These are phyloP conservation scores for Haplosporangium gracile DNA, from an alignment of 192 early-diverging fungal genomes.

Conservation along the genomic window DNA sequence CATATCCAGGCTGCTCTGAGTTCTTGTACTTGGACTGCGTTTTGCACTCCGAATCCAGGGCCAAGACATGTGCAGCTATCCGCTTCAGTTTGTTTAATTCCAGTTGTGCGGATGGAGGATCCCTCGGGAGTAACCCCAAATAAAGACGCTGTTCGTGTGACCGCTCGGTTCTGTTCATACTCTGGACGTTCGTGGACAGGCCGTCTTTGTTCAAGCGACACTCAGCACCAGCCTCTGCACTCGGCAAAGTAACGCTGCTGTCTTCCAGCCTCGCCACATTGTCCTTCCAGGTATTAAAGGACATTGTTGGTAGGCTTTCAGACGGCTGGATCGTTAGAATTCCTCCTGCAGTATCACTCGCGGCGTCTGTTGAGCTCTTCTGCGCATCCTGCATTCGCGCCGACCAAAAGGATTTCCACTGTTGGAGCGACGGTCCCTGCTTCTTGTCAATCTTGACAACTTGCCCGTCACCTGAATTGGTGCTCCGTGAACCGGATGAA, in stretches of 20 bases:
- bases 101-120: not conserved
- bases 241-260: slow-evolving; percentile 20
- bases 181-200: not conserved
- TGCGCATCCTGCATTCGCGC: slow-evolving; percentile 7
- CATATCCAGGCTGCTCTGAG: slow-evolving; percentile 36
- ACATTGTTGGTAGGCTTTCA: not conserved
- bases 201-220: not conserved
- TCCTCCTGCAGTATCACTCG: not conserved
- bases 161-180: slow-evolving; percentile 31
- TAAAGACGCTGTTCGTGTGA: slow-evolving; percentile 28
- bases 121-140: not conserved
- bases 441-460: not conserved
- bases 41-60: not conserved
- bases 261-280: slow-evolving; percentile 18
- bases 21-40: not conserved
- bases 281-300: slow-evolving; percentile 22
- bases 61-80: not conserved
- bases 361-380: not conserved
- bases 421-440: not conserved
- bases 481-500: not conserved
- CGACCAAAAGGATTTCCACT: slow-evolving; percentile 23
- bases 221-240: not conserved
- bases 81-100: not conserved
- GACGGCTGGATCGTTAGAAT: slow-evolving; percentile 9
- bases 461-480: not conserved